Conservation (phyloP, 208 protist species). For the Hexamita inflata region DNA sequence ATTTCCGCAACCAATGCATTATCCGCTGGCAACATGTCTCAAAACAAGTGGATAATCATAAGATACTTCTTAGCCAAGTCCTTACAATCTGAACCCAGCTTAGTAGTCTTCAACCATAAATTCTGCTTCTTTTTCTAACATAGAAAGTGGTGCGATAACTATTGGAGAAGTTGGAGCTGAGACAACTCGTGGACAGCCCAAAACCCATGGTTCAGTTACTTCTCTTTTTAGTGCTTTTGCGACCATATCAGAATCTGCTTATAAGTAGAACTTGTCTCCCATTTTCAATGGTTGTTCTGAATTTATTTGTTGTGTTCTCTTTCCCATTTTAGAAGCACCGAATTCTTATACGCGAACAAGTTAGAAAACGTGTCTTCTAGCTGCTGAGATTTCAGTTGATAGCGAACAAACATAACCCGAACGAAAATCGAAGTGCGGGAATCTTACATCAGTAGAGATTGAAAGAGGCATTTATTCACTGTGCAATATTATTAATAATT, state of each 20-base stretch:
- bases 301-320: no score
- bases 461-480: no score
- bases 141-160: not conserved
- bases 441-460: no score
- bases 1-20: constrained; percentile 8
- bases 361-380: no score
- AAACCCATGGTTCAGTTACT: not conserved
- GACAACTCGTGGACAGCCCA: not conserved
- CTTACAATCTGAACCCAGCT: not conserved
- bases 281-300: no score
- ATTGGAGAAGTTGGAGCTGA: not conserved
- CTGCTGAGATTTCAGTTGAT: no score
- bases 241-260: not conserved
- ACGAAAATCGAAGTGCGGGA: no score
- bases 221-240: not conserved
- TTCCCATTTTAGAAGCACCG: no score
- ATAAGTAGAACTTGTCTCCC: not conserved
- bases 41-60: not conserved
- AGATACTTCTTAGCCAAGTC: not conserved
- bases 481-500: not conserved
- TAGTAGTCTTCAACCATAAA: constrained; percentile 1
- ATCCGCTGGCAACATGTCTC: not conserved
- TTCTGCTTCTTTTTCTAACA: not conserved
- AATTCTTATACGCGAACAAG: no score
- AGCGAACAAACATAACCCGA: no score